Evolutionary conservation across 768 basidiomycete genomes (phyloP).

Genomic region (Imleria badia): DNA sequence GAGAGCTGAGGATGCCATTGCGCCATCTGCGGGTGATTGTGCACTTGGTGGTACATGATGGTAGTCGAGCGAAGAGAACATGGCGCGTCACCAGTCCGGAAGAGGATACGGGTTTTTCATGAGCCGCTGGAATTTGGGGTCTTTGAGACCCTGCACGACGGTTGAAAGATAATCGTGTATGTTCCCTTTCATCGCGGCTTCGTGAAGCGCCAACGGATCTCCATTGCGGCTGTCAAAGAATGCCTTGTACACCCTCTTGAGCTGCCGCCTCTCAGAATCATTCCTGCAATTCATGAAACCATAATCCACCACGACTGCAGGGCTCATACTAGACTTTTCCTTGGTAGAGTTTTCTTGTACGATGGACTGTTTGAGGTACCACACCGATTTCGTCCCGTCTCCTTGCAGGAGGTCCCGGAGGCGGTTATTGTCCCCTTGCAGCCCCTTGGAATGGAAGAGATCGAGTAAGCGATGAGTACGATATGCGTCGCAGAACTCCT

Average conservation of each 20-base stretch:
- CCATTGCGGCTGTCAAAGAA: neutral
- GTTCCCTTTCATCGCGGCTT: neutral
- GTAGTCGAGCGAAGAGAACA: too few species aligned
- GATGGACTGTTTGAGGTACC: neutral
- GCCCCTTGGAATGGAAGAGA: neutral
- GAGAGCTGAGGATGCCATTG: too few species aligned
- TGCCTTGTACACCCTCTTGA: neutral
- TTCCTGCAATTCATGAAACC: conserved; percentile 4
- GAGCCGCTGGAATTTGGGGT: neutral
- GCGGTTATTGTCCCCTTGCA: neutral
- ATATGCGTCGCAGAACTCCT: conserved; percentile 1
- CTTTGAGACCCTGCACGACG: neutral
- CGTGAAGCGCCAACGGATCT: neutral
- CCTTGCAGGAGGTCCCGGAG: neutral
- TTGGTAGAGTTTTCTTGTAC: neutral
- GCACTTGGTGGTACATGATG: too few species aligned
- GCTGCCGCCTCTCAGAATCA: neutral
- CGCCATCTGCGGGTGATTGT: too few species aligned
- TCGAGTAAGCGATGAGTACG: neutral
- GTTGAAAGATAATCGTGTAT: neutral
- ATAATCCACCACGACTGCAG: neutral
- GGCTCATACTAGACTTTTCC: neutral
- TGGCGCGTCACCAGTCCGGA: conserved; percentile 1
- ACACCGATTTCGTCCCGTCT: neutral
- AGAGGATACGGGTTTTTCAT: conserved; percentile 1